These are phyloP conservation scores for Cymodocea nodosa DNA, from an alignment of 116 monocot genomes.

Conservation along the genomic window DNA sequence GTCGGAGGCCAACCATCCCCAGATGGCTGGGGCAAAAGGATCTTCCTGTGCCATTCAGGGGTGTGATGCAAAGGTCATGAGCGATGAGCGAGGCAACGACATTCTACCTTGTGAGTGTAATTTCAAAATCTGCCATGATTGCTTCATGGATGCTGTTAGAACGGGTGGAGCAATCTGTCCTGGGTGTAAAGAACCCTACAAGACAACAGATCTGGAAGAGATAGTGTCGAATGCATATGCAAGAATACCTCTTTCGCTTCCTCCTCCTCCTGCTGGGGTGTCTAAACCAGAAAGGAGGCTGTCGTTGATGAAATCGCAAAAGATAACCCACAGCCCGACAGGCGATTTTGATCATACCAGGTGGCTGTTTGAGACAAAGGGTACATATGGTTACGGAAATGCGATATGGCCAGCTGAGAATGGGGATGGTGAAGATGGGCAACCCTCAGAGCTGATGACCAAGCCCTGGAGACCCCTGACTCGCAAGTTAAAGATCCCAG, in stretches of 20 bases:
- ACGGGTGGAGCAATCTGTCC: conserved; percentile 47
- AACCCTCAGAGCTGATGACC: conserved; percentile 31
- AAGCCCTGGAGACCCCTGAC: conserved; percentile 96
- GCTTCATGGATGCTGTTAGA: conserved; percentile 67
- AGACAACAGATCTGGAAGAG: conserved; percentile 53
- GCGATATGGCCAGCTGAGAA: conserved; percentile 79
- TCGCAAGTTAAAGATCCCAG: conserved; percentile 67
- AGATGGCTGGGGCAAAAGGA: conserved; percentile 26
- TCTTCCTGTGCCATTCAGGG: conserved; percentile 45
- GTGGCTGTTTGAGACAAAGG: conserved; percentile 91
- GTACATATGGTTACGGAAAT: conserved; percentile 92
- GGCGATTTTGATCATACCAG: conserved; percentile 80
- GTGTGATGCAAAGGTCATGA: conserved; percentile 58
- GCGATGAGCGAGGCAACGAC: conserved; percentile 28
- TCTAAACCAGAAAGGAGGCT: conserved; percentile 54
- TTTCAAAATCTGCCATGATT: conserved; percentile 83
- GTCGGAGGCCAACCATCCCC: conserved; percentile 15
- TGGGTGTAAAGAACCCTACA: conserved; percentile 82
- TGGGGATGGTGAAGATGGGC: conserved; percentile 16
- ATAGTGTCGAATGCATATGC: conserved; percentile 13
- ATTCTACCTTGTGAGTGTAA: conserved; percentile 58
- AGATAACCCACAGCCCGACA: conserved; percentile 50
- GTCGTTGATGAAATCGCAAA: conserved; percentile 60
- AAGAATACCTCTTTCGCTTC: conserved; percentile 18
- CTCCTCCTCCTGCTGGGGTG: conserved; percentile 19